Conservation (phyloP, 1,284 basidiomycete species). For the Fomitopsis schrenkii region DNA sequence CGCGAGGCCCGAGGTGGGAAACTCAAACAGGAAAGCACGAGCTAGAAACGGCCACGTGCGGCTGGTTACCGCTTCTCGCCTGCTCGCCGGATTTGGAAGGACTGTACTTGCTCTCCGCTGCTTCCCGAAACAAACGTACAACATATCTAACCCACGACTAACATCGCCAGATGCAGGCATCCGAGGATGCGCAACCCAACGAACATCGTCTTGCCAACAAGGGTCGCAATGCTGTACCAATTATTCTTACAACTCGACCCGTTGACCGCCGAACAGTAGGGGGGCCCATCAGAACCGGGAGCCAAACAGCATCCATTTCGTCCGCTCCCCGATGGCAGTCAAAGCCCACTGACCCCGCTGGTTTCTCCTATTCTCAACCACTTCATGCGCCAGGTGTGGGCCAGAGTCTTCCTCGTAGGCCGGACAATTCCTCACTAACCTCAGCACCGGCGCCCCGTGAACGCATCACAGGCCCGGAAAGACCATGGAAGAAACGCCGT, state of each 20-base stretch:
- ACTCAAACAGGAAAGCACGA: not conserved
- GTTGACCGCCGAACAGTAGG: not conserved
- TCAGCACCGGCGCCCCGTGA: not conserved
- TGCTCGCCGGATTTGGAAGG: not conserved
- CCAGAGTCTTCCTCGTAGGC: not conserved
- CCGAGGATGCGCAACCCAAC: slow-evolving; percentile 42
- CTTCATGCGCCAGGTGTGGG: not conserved
- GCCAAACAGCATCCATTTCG: not conserved
- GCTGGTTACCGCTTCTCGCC: not conserved
- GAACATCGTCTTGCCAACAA: slow-evolving; percentile 35
- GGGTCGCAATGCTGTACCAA: slow-evolving; percentile 29
- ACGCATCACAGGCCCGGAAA: not conserved
- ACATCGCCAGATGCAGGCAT: slow-evolving; percentile 13
- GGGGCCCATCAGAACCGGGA: not conserved
- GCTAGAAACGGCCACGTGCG: not conserved
- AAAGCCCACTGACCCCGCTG: not conserved
- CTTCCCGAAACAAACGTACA: not conserved
- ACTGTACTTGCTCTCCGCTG: not conserved
- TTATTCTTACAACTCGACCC: slow-evolving; percentile 20
- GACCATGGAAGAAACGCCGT: not conserved
- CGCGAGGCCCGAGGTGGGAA: too few relatives aligned
- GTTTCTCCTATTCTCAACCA: not conserved
- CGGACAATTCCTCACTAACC: not conserved
- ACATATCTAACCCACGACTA: not conserved
- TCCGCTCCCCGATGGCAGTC: not conserved